These are phyloP conservation scores for Schwanniomyces etchellsii DNA, from an alignment of 1,139 yeast species.

Conservation along the genomic window DNA sequence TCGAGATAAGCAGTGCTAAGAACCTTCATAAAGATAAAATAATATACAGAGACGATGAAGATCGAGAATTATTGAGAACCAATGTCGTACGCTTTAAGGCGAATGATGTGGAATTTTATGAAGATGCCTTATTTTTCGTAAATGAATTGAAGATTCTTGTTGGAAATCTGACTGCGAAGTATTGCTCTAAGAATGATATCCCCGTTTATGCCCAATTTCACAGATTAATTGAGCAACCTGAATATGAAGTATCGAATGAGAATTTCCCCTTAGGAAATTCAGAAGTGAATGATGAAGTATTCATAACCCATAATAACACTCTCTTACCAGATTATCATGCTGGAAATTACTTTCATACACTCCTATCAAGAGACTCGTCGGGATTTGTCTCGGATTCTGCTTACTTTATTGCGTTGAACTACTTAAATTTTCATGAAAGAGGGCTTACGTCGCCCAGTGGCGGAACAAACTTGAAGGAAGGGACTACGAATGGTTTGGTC, in stretches of 20 bases:
- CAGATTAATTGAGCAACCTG: constrained; percentile 9
- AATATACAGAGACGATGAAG: constrained; percentile 4
- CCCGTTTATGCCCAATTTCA: constrained; percentile 22
- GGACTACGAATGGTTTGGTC: constrained; percentile 26
- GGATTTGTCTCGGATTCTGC: constrained; percentile 35
- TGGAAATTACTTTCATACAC: constrained; percentile 27
- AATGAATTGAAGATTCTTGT: constrained; percentile 23
- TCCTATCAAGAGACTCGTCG: constrained; percentile 28
- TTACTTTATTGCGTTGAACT: constrained; percentile 26
- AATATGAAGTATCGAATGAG: constrained; percentile 2
- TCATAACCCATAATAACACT: constrained; percentile 32
- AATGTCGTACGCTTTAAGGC: constrained; percentile 3
- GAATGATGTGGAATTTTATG: constrained; percentile 3
- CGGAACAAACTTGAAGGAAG: constrained; percentile 14
- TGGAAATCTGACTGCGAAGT: constrained; percentile 20
- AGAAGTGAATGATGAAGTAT: constrained; percentile 24
- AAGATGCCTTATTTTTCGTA: constrained; percentile 17
- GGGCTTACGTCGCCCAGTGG: constrained; percentile 1
- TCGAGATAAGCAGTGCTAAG: constrained; percentile 5
- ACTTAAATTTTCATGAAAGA: constrained; percentile 9
- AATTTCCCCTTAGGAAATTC: no score
- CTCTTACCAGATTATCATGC: constrained; percentile 34
- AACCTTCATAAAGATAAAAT: constrained; percentile 6
- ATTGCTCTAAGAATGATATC: constrained; percentile 18
- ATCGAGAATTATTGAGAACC: constrained; percentile 8